Conservation (phyloP, 495 filamentous ascomycete species). For the Neurospora pannonica region DNA sequence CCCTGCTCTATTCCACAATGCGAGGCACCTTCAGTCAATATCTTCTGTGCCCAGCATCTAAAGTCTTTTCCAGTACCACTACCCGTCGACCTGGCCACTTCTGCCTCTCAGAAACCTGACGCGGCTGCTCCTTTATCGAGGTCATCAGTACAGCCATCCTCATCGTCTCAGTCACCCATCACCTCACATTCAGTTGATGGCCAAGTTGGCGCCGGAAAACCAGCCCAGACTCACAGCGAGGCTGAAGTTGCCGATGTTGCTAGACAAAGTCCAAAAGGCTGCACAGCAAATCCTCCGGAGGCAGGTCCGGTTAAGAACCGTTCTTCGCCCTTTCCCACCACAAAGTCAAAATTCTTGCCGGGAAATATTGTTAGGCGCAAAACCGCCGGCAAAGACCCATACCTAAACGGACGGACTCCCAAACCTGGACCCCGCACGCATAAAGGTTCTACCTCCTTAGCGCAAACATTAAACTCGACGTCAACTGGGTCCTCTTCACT, state of each 20-base stretch:
- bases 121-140: background rate
- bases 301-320: background rate
- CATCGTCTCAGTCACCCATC: background rate
- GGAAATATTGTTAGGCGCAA: background rate
- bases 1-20: background rate
- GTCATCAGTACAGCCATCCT: background rate
- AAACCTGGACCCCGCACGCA: constrained; percentile 2
- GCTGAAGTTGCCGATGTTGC: background rate
- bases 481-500: background rate
- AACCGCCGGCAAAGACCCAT: background rate
- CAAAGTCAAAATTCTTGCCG: background rate
- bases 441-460: background rate
- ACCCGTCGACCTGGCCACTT: background rate
- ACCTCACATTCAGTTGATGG: background rate
- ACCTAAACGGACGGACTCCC: constrained; percentile 1
- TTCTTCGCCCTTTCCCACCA: background rate
- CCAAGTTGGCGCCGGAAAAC: background rate
- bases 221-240: background rate
- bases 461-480: background rate
- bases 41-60: background rate
- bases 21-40: background rate
- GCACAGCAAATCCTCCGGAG: background rate
- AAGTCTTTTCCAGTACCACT: background rate
- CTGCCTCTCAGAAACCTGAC: background rate
- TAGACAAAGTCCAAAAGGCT: background rate